phyloP scores from a whole-genome alignment of 176 grass and related monocot genomes.

The Triticum monococcum region DNA sequence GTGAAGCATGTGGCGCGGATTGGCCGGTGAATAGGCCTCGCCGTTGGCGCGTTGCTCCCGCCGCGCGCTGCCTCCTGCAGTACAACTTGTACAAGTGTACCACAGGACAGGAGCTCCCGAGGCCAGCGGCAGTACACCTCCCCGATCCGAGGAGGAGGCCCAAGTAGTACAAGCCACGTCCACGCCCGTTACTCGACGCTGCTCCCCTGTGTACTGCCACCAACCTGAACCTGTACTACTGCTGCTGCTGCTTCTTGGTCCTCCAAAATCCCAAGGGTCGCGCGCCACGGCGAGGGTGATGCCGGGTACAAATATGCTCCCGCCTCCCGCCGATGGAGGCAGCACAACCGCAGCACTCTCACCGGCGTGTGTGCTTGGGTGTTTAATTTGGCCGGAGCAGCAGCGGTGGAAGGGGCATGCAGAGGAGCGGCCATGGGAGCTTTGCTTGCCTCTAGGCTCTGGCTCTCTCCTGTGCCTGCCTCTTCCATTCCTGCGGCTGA shows the following conservation, averaged over 20 bases:
- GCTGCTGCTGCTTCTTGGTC: background rate
- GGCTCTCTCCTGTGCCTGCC: conserved; percentile 60
- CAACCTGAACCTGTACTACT: conserved; percentile 20
- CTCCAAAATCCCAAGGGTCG: background rate
- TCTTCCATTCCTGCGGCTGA: conserved; percentile 64
- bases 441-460: background rate
- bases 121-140: conserved; percentile 15
- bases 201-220: conserved; percentile 41
- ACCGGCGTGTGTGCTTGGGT: background rate
- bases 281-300: background rate
- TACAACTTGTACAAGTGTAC: conserved; percentile 37
- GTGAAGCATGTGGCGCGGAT: conserved; percentile 20
- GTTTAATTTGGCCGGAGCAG: conserved; percentile 37
- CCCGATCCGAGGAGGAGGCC: background rate
- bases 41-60: background rate
- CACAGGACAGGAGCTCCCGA: conserved; percentile 6
- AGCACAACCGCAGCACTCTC: background rate
- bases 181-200: no score
- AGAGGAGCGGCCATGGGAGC: conserved; percentile 61
- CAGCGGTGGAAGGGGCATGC: conserved; percentile 94
- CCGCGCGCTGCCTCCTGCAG: conserved; percentile 6
- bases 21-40: background rate
- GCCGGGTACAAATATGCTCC: conserved; percentile 32
- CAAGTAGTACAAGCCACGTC: conserved; percentile 16
- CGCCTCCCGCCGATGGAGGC: background rate